Percentiles rank a stretch among this genome's conserved stretches.
Conservation (phyloP, 108 stramenopile genomes). For the Aurantiochytrium sp. region DNA sequence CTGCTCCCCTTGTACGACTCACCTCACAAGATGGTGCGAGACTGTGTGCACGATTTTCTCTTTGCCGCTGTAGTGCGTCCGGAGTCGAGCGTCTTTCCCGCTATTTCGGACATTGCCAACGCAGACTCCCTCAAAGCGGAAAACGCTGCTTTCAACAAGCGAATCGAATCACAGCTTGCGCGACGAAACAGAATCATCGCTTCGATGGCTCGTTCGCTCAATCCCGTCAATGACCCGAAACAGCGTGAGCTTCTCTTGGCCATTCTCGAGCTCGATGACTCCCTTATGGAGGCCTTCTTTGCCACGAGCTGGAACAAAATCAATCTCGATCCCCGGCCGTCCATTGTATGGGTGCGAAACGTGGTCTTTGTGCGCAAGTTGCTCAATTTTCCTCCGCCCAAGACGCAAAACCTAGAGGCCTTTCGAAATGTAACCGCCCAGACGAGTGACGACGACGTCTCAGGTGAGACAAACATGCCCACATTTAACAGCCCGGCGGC, state of each 20-base stretch:
- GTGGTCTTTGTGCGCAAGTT: background rate
- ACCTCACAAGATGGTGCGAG: background rate
- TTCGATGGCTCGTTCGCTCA: background rate
- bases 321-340: background rate
- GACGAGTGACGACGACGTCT: too few species aligned
- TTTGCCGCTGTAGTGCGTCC: background rate
- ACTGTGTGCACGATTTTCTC: background rate
- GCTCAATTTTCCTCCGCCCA: background rate
- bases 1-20: background rate
- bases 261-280: background rate
- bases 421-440: too few species aligned
- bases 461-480: too few species aligned
- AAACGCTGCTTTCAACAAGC: background rate
- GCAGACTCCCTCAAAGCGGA: background rate
- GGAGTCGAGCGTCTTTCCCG: background rate
- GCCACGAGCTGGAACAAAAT: background rate
- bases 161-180: background rate
- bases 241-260: background rate
- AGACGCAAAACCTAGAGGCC: background rate
- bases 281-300: background rate
- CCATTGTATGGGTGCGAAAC: background rate
- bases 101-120: background rate
- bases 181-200: background rate
- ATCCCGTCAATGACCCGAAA: background rate
- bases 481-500: background rate